Conservation (phyloP, 106 monocot species). For the Agapanthus africanus region DNA sequence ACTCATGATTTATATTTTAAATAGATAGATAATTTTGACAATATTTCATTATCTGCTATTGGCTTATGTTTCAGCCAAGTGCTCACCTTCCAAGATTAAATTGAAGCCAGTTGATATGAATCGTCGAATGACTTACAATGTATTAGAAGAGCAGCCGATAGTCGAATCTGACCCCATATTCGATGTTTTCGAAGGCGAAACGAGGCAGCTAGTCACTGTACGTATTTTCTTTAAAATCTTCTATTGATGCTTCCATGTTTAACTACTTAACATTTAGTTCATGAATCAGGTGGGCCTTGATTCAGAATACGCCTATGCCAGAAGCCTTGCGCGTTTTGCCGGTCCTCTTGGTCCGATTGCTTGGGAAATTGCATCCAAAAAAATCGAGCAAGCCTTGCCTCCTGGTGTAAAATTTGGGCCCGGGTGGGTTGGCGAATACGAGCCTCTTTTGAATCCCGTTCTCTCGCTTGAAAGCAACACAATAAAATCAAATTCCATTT, state of each 20-base stretch:
- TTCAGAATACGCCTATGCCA: constrained; percentile 61
- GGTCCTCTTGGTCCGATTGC: constrained; percentile 56
- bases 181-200: constrained; percentile 28
- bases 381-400: constrained; percentile 54
- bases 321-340: constrained; percentile 77
- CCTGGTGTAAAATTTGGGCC: constrained; percentile 75
- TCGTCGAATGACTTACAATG: constrained; percentile 62
- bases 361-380: constrained; percentile 79
- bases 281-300: constrained; percentile 57
- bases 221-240: constrained; percentile 13
- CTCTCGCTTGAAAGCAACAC: constrained; percentile 23
- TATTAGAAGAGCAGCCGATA: constrained; percentile 19
- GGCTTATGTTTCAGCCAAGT: constrained; percentile 33
- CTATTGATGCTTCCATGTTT: not conserved
- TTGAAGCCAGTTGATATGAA: constrained; percentile 53
- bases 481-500: too few relatives aligned
- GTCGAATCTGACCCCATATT: constrained; percentile 26
- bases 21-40: too few relatives aligned
- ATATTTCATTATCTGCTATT: not conserved
- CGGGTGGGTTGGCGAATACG: constrained; percentile 89
- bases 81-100: constrained; percentile 32
- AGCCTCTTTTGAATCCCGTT: constrained; percentile 51
- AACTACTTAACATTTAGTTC: constrained; percentile 10
- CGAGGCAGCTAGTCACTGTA: constrained; percentile 56
- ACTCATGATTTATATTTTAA: too few relatives aligned